These are phyloP conservation scores for Buxus sempervirens DNA, from an alignment of 164 flowering plant species.

Conservation along the genomic window DNA sequence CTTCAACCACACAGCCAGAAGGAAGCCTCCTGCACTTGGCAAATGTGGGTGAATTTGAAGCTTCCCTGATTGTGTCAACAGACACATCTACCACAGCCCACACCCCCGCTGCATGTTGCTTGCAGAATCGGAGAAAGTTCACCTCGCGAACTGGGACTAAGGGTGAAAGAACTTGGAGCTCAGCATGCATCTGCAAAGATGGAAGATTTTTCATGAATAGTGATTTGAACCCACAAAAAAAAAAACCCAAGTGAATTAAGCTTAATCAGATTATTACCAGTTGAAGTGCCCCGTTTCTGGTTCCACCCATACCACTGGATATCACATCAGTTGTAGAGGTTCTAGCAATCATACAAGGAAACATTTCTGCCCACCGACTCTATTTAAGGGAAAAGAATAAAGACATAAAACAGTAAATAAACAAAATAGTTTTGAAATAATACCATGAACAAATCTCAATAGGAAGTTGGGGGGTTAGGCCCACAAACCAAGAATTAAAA, in stretches of 20 bases:
- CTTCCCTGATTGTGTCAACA: conserved; percentile 61
- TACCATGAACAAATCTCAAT: too few species aligned
- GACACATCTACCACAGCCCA: conserved; percentile 99
- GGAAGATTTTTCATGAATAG: neutral
- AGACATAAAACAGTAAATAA: neutral
- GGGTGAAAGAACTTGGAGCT: conserved; percentile 94
- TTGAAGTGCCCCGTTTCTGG: conserved; percentile 89
- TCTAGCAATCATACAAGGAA: conserved; percentile 80
- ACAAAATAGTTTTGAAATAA: neutral
- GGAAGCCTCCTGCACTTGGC: conserved; percentile 80
- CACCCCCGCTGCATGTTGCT: conserved; percentile 93
- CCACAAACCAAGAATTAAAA: too few species aligned
- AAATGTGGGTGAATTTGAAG: conserved; percentile 38
- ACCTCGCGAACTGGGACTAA: conserved; percentile 86
- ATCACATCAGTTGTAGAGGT: conserved; percentile 70
- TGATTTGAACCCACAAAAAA: too few species aligned
- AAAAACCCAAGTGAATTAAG: too few species aligned
- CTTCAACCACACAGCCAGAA: conserved; percentile 94
- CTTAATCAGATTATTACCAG: too few species aligned
- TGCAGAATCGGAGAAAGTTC: conserved; percentile 86
- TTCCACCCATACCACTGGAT: conserved; percentile 75
- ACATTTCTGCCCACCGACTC: conserved; percentile 93
- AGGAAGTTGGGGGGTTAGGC: too few species aligned
- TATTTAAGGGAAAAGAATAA: conserved; percentile 17
- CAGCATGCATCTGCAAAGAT: conserved; percentile 76